Base-by-base conservation (phyloP, 2,329 filamentous ascomycete genomes). In the Diaporthe caulivora region DNA sequence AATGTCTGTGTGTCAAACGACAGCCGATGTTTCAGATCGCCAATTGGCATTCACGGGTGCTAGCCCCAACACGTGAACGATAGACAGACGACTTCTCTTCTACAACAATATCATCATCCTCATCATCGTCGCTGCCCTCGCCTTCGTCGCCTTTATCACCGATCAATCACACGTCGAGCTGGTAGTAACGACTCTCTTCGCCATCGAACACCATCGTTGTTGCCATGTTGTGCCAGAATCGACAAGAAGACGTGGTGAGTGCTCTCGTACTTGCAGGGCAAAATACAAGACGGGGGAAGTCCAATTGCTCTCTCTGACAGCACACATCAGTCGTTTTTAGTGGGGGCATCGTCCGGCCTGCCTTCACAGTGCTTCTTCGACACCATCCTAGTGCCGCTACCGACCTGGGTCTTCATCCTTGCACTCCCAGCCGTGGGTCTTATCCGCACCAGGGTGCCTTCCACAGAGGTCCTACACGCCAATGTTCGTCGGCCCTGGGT, bases 311-410 rank as follows among this genome's bases (percentile, higher is more conserved):
- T 29, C 6, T 13, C 62, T 67, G 24, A 67, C 62, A 67, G 47
- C 1, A 15, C 3, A 17, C 3, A 24, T 1, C 44, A 67, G 62
- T 67, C 62, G 9, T 67, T 67, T 5, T n/a, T 67, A 6, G 6
- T n/a, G n/a, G 62, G 62, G 2, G 62, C 62, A 26, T 67, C 62
- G 47, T 10, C 47, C 21, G 75, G 76, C 26, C 75, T 79, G 11
- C 78, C 78, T 15, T 78, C 78, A 18, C 78, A 77, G 53, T 80
- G 78, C 75, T 78, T 78, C 71, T 79, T 80, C 73, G 78, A 80
- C 72, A 67, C 71, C 17, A 55, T 78, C 37, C 71, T 80, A 13
- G 75, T 74, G 8, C 78, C 78, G 8, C 71, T 79, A 29, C 78
- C 78, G 15, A 75, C 78, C 9, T 78, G 77, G 77, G 70, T 77